Percentiles rank a stretch among this genome's conserved stretches.
These are phyloP conservation scores for Dactylellina drechsleri DNA, from an alignment of 2,329 filamentous ascomycete genomes.

Conservation along the genomic window DNA sequence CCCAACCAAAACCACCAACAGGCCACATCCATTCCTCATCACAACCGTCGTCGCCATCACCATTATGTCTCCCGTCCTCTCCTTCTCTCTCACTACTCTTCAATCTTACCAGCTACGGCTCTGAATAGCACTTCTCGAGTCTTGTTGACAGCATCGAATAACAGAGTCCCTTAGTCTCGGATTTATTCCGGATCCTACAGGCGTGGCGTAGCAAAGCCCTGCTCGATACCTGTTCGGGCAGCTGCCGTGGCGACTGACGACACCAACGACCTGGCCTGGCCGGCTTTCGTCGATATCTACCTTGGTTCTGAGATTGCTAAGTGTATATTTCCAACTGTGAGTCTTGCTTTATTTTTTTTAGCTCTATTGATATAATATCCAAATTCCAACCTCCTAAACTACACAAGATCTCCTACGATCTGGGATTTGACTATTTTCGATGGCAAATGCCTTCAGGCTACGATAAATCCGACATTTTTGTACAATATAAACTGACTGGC, in stretches of 20 bases:
- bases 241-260: constrained; percentile 31
- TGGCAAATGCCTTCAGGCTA: too few relatives aligned
- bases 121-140: constrained; percentile 37
- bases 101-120: not conserved
- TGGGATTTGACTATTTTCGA: too few relatives aligned
- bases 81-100: constrained; percentile 1
- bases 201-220: constrained; percentile 14
- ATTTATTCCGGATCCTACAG: constrained; percentile 23
- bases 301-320: constrained; percentile 13
- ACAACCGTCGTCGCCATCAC: constrained; percentile 21
- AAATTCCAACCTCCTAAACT: not conserved
- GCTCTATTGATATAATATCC: too few relatives aligned
- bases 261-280: not conserved
- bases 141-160: constrained; percentile 9
- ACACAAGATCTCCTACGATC: not conserved
- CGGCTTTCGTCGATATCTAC: constrained; percentile 8
- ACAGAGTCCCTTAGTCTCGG: constrained; percentile 26
- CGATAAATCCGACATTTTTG: too few relatives aligned
- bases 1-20: constrained; percentile 21
- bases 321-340: too few relatives aligned
- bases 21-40: constrained; percentile 17
- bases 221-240: constrained; percentile 25
- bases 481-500: too few relatives aligned
- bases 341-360: too few relatives aligned
- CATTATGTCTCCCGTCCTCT: not conserved